Percentiles rank a stretch among this genome's conserved stretches.
Evolutionary conservation across 805 yeast species (phyloP).

Genomic region (Ogataea degrootiae): DNA sequence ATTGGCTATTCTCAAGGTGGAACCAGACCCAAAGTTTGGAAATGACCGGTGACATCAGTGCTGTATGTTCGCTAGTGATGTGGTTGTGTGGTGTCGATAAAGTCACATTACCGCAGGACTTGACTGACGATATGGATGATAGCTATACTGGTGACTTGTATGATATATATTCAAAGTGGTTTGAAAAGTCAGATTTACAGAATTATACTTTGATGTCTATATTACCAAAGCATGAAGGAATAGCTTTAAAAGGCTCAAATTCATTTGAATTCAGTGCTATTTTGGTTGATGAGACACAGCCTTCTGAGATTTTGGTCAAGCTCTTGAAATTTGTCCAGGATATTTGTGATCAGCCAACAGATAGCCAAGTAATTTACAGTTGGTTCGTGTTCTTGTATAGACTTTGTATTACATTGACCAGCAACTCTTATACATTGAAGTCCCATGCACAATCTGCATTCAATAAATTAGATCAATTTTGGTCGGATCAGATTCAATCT

Average conservation of each 20-base stretch:
- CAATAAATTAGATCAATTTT: not conserved
- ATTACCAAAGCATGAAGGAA: not conserved
- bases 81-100: conserved; percentile 39
- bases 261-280: too few relatives aligned
- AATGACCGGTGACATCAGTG: conserved; percentile 7
- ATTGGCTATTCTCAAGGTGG: conserved; percentile 54
- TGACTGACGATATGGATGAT: not conserved
- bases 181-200: not conserved
- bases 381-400: not conserved
- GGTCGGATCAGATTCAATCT: conserved; percentile 1
- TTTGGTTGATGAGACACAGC: too few relatives aligned
- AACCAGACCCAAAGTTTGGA: conserved; percentile 15
- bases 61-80: conserved; percentile 32
- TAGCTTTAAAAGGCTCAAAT: not conserved
- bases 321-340: too few relatives aligned
- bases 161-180: not conserved
- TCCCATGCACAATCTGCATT: not conserved
- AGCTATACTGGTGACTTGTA: conserved; percentile 1
- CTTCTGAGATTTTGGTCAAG: too few relatives aligned
- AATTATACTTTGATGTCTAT: conserved; percentile 3
- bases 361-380: too few relatives aligned
- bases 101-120: not conserved
- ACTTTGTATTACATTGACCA: not conserved
- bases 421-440: too few relatives aligned
- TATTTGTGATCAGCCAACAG: too few relatives aligned